Evolutionary conservation across 148 eudicot species (phyloP).

Genomic region (Agrostemma githago): DNA sequence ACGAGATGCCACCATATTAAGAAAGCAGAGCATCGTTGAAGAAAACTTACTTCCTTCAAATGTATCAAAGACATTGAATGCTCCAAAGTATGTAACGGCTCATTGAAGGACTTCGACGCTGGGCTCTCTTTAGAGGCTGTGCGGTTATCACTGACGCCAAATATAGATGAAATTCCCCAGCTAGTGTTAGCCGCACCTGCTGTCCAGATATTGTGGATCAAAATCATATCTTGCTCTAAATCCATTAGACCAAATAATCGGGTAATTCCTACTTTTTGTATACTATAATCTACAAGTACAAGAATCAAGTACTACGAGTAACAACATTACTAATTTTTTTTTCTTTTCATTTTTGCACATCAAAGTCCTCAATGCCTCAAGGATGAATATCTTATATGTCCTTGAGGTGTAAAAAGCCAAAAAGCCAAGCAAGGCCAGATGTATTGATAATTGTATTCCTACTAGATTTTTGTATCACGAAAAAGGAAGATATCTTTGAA

Average conservation of each 20-base stretch:
- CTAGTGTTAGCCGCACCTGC: conserved; percentile 45
- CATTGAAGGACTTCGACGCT: conserved; percentile 41
- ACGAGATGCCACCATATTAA: not conserved
- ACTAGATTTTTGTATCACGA: too few species aligned
- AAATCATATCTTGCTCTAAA: conserved; percentile 4
- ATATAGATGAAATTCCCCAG: conserved; percentile 90
- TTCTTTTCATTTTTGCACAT: too few species aligned
- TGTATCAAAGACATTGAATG: conserved; percentile 70
- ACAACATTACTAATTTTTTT: not conserved
- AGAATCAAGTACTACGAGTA: not conserved
- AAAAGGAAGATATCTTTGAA: too few species aligned
- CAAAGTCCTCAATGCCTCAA: too few species aligned
- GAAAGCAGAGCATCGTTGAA: not conserved
- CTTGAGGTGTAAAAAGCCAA: too few species aligned
- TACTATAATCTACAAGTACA: not conserved
- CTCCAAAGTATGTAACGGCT: conserved; percentile 59
- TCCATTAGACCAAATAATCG: not conserved
- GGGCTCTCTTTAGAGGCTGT: conserved; percentile 46
- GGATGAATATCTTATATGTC: too few species aligned
- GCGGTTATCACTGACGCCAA: conserved; percentile 62
- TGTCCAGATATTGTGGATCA: conserved; percentile 26
- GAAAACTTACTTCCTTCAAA: conserved; percentile 64
- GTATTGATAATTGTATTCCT: not conserved
- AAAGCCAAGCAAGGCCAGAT: not conserved
- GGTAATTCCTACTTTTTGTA: too few species aligned